phyloP scores from a whole-genome alignment of 495 filamentous ascomycete species.

The Trichocladium antarcticum region DNA sequence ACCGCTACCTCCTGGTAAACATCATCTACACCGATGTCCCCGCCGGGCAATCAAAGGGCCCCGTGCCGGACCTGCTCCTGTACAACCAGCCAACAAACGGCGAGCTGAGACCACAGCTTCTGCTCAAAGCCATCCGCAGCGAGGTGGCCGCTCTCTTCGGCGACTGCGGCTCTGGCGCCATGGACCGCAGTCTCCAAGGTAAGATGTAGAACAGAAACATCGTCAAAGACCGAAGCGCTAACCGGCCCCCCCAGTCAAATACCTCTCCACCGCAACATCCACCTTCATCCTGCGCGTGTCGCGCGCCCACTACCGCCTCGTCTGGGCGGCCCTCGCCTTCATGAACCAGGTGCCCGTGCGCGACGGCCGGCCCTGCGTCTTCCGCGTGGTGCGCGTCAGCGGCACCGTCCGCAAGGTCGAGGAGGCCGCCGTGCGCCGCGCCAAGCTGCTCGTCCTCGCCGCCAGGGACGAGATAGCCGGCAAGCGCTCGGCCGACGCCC shows the following conservation, averaged over 20 bases:
- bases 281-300: slow-evolving; percentile 80
- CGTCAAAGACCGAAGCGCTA: background rate
- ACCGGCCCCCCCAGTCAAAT: slow-evolving; percentile 56
- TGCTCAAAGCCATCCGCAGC: slow-evolving; percentile 57
- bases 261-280: slow-evolving; percentile 81
- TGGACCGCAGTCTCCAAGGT: slow-evolving; percentile 56
- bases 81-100: slow-evolving; percentile 69
- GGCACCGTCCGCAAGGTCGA: slow-evolving; percentile 90
- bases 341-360: slow-evolving; percentile 57
- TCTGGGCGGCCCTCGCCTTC: slow-evolving; percentile 82
- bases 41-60: slow-evolving; percentile 27
- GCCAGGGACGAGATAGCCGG: slow-evolving; percentile 38
- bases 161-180: slow-evolving; percentile 72
- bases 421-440: slow-evolving; percentile 72
- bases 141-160: slow-evolving; percentile 67
- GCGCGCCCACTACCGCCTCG: slow-evolving; percentile 66
- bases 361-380: slow-evolving; percentile 52
- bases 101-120: slow-evolving; percentile 47
- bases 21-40: slow-evolving; percentile 67
- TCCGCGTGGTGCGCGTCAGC: slow-evolving; percentile 80
- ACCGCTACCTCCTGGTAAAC: slow-evolving; percentile 84
- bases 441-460: slow-evolving; percentile 56
- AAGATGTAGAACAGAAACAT: slow-evolving; percentile 23
- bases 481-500: slow-evolving; percentile 24
- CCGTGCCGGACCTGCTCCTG: slow-evolving; percentile 47